phyloP scores from a whole-genome alignment of 1,139 yeast species.

The Lodderomyces elongisporus region DNA sequence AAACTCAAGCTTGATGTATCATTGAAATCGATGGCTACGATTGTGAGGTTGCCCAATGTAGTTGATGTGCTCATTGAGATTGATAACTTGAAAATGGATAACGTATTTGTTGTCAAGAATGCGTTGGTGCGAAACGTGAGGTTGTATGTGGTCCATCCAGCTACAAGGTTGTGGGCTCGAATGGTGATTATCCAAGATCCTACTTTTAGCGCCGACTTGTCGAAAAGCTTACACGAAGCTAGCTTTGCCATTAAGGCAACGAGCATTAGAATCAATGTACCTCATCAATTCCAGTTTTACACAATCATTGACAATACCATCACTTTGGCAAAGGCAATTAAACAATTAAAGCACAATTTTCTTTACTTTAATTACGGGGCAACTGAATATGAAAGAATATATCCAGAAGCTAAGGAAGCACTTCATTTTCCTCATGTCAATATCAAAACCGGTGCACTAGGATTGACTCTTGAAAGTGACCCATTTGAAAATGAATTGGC shows the following conservation, averaged over 20 bases:
- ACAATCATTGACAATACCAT: constrained; percentile 62
- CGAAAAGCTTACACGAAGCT: constrained; percentile 17
- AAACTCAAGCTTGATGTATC: constrained; percentile 30
- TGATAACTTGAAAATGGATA: constrained; percentile 30
- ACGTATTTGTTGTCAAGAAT: constrained; percentile 24
- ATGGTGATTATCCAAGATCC: constrained; percentile 38
- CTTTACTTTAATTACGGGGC: constrained; percentile 32
- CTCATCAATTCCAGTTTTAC: constrained; percentile 62
- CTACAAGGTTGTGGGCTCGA: constrained; percentile 43
- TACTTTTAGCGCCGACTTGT: constrained; percentile 21
- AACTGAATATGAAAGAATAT: constrained; percentile 31
- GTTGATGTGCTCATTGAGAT: constrained; percentile 51
- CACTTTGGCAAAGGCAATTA: constrained; percentile 54
- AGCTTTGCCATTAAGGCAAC: constrained; percentile 21
- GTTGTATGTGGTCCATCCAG: constrained; percentile 52
- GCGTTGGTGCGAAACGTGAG: constrained; percentile 35
- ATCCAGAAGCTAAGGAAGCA: constrained; percentile 30
- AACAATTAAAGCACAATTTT: constrained; percentile 52
- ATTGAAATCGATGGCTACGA: constrained; percentile 40
- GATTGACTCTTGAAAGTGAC: constrained; percentile 37
- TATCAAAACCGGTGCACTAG: constrained; percentile 29
- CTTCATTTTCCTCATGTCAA: constrained; percentile 28
- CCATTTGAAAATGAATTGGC: constrained; percentile 40
- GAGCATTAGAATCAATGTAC: constrained; percentile 38
- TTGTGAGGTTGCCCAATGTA: constrained; percentile 45